Percentiles rank a stretch among this genome's conserved stretches.
Conservation (phyloP, 2,329 filamentous ascomycete species). For the Colletotrichum eremochloae region DNA sequence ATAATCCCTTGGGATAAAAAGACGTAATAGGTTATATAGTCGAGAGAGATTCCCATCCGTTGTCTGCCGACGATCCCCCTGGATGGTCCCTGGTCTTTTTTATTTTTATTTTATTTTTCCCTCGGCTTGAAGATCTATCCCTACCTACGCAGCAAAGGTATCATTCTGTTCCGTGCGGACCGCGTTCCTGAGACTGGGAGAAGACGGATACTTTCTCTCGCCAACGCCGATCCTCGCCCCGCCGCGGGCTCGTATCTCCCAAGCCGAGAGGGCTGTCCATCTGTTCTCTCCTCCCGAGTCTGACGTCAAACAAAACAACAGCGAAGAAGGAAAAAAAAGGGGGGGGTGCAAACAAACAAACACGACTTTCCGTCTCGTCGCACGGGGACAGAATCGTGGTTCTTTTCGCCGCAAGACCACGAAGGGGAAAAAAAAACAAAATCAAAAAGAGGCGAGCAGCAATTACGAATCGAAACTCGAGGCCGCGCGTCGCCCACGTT, state of each 20-base stretch:
- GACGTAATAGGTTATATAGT: not conserved
- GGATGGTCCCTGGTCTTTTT: not conserved
- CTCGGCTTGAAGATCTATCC: not conserved
- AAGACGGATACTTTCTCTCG: constrained; percentile 1
- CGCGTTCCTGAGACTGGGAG: not conserved
- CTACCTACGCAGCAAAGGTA: not conserved
- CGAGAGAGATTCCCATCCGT: not conserved
- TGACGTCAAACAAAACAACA: not conserved
- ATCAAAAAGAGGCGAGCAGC: not conserved
- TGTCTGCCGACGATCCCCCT: not conserved
- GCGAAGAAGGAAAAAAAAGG: not conserved
- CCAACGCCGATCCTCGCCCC: constrained; percentile 18
- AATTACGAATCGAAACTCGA: not conserved
- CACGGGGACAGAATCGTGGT: not conserved
- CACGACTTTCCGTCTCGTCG: not conserved
- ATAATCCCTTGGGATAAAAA: not conserved
- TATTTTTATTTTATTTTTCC: not conserved
- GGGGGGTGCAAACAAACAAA: too few species aligned
- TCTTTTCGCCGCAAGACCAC: not conserved
- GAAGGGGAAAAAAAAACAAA: not conserved
- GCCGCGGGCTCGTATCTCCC: constrained; percentile 21
- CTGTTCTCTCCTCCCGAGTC: not conserved
- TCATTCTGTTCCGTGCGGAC: constrained; percentile 20
- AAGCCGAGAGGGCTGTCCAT: not conserved
- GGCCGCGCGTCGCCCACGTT: not conserved